phyloP scores from a whole-genome alignment of 257 asterid genomes.

The Marsdenia floribunda region DNA sequence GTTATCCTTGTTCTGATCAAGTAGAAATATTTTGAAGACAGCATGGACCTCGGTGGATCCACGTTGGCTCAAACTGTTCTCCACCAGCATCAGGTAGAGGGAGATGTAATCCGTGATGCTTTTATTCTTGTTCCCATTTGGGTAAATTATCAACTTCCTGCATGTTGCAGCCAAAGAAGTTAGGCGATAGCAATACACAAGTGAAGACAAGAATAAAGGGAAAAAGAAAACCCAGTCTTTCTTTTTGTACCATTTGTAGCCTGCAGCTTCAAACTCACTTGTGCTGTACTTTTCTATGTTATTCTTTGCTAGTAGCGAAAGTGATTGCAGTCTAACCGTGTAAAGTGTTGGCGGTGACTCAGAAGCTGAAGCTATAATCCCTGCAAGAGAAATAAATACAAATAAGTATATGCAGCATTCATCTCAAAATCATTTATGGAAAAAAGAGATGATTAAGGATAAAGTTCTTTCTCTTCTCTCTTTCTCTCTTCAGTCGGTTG shows the following conservation, averaged over 20 bases:
- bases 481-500: neutral
- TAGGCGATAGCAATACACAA: neutral
- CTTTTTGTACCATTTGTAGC: slow-evolving; percentile 56
- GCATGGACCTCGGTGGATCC: slow-evolving; percentile 53
- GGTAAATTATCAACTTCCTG: slow-evolving; percentile 65
- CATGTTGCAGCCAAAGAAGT: slow-evolving; percentile 5
- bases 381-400: slow-evolving; percentile 6
- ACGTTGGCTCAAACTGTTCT: slow-evolving; percentile 25
- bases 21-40: slow-evolving; percentile 43
- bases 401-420: neutral
- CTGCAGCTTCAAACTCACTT: slow-evolving; percentile 53
- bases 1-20: slow-evolving; percentile 58
- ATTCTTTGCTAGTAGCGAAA: slow-evolving; percentile 42
- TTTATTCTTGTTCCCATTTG: slow-evolving; percentile 62
- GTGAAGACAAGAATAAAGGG: neutral
- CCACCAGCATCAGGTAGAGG: slow-evolving; percentile 39
- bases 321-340: slow-evolving; percentile 33
- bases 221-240: neutral
- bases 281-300: slow-evolving; percentile 42
- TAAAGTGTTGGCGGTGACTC: slow-evolving; percentile 50
- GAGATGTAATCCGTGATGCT: slow-evolving; percentile 47
- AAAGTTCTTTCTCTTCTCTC: neutral
- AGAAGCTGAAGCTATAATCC: slow-evolving; percentile 25
- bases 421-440: neutral
- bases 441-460: neutral